Evolutionary conservation across 2,329 filamentous ascomycete species (phyloP), one percentile per base, ranked within the genome.

Genomic region (Rhinocladiella similis): DNA sequence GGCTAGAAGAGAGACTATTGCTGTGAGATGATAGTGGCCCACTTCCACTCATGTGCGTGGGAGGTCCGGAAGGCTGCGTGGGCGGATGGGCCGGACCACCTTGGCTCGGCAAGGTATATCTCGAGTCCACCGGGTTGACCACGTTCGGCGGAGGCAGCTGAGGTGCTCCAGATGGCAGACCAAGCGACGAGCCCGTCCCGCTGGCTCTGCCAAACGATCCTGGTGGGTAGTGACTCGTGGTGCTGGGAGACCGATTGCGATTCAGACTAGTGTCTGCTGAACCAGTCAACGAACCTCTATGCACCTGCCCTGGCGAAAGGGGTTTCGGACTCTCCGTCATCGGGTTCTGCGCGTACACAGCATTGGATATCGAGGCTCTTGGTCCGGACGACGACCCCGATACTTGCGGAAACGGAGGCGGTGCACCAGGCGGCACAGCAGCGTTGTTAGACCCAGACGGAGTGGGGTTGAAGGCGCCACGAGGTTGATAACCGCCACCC

Each of bases 301-400:
- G 63, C 9, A 54, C 42, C 33, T 64, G 62, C 60, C 73, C 75
- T n/a, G 77, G 77, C 20, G 76, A 79, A 39, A 96, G 77, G 3
- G 91, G 88, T 68, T 92, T 95, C 0, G 91, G 91, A 63, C 90
- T 95, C 72, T 96, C 91, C 2, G 89, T 94, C 77, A 96, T 89
- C 56, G 77, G 82, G 51, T 83, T 82, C 62, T 91, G 86, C 7
- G 85, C 82, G 69, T 90, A 95, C 62, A 91, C 81, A 16, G 81
- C 82, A 46, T 77, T 76, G 16, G 77, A 63, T 61, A 64, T 60
- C 66, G 72, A 54, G 49, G 61, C 50, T 45, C 75, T 75, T 41
- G 75, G 73, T 50, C 73, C 74, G 25, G 80, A 38, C n/a, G 56
- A 68, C 50, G 62, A 56, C 20, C 62, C 59, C 27, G 70, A 69